These are phyloP conservation scores for Sordaria brevicollis DNA, from an alignment of 495 filamentous ascomycete species.

Conservation along the genomic window DNA sequence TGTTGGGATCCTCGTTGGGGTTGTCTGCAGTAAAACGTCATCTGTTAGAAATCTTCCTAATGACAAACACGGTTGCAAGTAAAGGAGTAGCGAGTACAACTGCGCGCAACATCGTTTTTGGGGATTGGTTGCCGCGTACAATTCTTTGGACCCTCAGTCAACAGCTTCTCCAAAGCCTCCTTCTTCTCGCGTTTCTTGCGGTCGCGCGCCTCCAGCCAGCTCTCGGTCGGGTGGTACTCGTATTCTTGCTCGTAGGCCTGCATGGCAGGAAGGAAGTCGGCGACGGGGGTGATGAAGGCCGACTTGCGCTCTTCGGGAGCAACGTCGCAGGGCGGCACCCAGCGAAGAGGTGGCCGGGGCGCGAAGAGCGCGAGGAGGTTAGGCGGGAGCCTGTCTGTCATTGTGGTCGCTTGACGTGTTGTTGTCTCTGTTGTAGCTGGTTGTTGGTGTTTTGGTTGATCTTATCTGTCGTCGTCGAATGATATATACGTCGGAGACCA, in stretches of 20 bases:
- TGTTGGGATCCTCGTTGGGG: constrained; percentile 67
- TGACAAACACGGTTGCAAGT: background rate
- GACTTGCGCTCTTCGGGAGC: constrained; percentile 74
- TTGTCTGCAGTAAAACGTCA: constrained; percentile 38
- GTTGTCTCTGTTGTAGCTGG: background rate
- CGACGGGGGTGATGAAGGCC: constrained; percentile 59
- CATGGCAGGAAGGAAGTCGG: constrained; percentile 59
- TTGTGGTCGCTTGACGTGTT: constrained; percentile 23
- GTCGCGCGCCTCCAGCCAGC: constrained; percentile 79
- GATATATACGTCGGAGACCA: background rate
- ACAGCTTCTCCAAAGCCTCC: constrained; percentile 47
- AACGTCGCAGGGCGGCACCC: constrained; percentile 72
- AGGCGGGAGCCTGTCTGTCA: constrained; percentile 93
- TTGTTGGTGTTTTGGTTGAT: background rate
- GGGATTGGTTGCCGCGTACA: constrained; percentile 45
- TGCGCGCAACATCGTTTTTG: background rate
- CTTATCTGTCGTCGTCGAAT: background rate
- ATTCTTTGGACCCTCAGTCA: constrained; percentile 53
- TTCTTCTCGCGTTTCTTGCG: constrained; percentile 71
- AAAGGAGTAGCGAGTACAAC: background rate
- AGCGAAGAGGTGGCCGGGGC: constrained; percentile 83
- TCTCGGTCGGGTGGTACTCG: constrained; percentile 77
- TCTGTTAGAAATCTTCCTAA: constrained; percentile 2
- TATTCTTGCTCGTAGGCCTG: constrained; percentile 59
- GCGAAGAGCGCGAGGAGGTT: constrained; percentile 90